phyloP scores from a whole-genome alignment of 805 yeast species.

The Saccharomycopsis fermentans region DNA sequence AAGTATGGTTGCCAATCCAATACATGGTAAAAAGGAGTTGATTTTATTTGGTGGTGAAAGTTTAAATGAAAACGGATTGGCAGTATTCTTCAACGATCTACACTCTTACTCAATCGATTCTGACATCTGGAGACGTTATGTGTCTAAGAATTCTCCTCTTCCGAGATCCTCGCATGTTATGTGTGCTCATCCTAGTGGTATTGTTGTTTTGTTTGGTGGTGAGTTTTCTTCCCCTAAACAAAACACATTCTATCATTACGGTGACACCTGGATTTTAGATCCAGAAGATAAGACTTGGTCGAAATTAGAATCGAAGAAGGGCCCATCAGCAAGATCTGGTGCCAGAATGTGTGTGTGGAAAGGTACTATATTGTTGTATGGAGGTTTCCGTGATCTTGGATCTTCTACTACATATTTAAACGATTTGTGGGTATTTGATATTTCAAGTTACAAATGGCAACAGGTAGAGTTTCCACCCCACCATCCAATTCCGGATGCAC shows the following conservation, averaged over 20 bases:
- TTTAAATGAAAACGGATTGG: slow-evolving; percentile 32
- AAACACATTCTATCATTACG: slow-evolving; percentile 88
- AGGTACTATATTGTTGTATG: slow-evolving; percentile 72
- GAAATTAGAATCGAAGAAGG: slow-evolving; percentile 63
- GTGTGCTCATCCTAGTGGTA: slow-evolving; percentile 87
- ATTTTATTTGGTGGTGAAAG: slow-evolving; percentile 89
- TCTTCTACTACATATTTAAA: slow-evolving; percentile 69
- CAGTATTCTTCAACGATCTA: slow-evolving; percentile 76
- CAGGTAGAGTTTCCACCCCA: slow-evolving; percentile 80
- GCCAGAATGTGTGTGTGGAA: slow-evolving; percentile 89
- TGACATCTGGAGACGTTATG: slow-evolving; percentile 67
- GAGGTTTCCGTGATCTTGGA: slow-evolving; percentile 91
- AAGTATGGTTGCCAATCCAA: slow-evolving; percentile 64
- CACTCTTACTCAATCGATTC: slow-evolving; percentile 64
- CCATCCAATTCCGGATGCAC: slow-evolving; percentile 75
- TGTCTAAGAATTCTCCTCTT: slow-evolving; percentile 81
- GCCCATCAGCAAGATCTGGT: slow-evolving; percentile 85
- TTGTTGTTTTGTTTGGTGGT: slow-evolving; percentile 84
- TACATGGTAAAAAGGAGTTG: slow-evolving; percentile 67
- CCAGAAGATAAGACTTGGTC: slow-evolving; percentile 81
- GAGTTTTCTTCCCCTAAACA: slow-evolving; percentile 96
- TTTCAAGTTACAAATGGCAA: slow-evolving; percentile 81
- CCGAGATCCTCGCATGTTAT: slow-evolving; percentile 91
- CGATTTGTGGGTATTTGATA: slow-evolving; percentile 90
- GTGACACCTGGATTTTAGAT: slow-evolving; percentile 93